Evolutionary conservation across 164 flowering plant species (phyloP).

Genomic region (Dillenia suffruticosa): DNA sequence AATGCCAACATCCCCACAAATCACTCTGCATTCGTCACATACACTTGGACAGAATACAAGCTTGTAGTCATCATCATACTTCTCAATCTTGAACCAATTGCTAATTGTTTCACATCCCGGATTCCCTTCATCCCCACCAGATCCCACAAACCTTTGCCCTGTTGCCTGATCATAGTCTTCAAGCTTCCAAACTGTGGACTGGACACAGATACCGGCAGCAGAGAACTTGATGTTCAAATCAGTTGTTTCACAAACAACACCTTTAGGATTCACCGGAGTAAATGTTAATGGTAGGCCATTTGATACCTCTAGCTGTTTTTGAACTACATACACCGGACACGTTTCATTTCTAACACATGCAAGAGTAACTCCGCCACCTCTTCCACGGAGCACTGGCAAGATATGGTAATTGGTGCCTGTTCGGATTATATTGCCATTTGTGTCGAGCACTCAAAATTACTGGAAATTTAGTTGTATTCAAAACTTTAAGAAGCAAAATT

Average conservation of each 20-base stretch:
- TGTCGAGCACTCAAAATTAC: conserved; percentile 40
- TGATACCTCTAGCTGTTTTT: conserved; percentile 23
- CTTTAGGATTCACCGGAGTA: conserved; percentile 23
- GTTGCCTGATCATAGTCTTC: conserved; percentile 15
- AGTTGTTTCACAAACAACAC: conserved; percentile 27
- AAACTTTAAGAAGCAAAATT: too few species aligned
- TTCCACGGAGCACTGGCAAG: conserved; percentile 34
- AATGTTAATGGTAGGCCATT: conserved; percentile 39
- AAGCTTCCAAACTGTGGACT: conserved; percentile 48
- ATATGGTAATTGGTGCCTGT: conserved; percentile 35
- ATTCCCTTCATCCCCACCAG: conserved; percentile 42
- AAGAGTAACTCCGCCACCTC: conserved; percentile 38
- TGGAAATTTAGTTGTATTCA: too few species aligned
- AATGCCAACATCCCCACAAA: too few species aligned
- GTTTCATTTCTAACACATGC: conserved; percentile 12
- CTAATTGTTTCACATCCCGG: conserved; percentile 35
- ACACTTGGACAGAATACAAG: conserved; percentile 49
- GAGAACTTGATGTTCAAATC: conserved; percentile 45
- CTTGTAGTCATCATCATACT: conserved; percentile 35
- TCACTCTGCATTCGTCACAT: too few species aligned
- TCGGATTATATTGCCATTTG: conserved; percentile 16
- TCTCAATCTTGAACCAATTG: conserved; percentile 61
- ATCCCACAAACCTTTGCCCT: conserved; percentile 23
- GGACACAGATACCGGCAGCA: conserved; percentile 20
- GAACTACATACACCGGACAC: conserved; percentile 44